Percentiles rank a stretch among this genome's conserved stretches.
Conservation (phyloP, 192 early-diverging fungal genomes). For the Geranomyces michiganensis region DNA sequence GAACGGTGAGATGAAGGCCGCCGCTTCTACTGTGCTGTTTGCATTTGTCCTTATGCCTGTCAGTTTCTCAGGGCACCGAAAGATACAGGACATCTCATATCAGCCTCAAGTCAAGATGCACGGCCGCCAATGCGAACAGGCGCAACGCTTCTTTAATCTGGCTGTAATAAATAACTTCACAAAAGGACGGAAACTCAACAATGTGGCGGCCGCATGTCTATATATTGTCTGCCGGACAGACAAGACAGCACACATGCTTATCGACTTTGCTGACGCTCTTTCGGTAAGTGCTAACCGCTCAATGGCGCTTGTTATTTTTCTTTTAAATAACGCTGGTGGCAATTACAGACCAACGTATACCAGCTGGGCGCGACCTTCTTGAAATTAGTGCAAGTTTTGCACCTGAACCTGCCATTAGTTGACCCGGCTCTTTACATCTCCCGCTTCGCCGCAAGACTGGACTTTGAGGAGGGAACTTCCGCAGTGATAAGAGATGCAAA, state of each 20-base stretch:
- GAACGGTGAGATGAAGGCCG: conserved; percentile 30
- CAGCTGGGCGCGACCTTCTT: conserved; percentile 84
- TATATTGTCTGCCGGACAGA: conserved; percentile 90
- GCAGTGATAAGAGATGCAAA: conserved; percentile 78
- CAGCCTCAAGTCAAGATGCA: conserved; percentile 65
- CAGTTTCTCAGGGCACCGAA: conserved; percentile 58
- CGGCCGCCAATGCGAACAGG: conserved; percentile 76
- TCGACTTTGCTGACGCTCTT: conserved; percentile 91
- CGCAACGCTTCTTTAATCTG: conserved; percentile 83
- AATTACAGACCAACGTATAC: conserved; percentile 76
- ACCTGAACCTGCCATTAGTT: conserved; percentile 66
- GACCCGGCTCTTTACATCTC: conserved; percentile 93
- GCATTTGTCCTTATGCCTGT: background rate
- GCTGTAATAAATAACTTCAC: conserved; percentile 77
- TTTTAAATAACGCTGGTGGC: background rate
- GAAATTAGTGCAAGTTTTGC: conserved; percentile 63
- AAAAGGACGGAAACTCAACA: conserved; percentile 72
- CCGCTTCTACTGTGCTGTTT: background rate
- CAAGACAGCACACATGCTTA: conserved; percentile 87
- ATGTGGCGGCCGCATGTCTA: conserved; percentile 86
- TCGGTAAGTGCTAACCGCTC: conserved; percentile 47
- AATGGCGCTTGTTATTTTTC: background rate
- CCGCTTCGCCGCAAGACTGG: conserved; percentile 83
- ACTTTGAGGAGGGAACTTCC: conserved; percentile 87
- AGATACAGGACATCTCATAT: conserved; percentile 74